phyloP scores from a whole-genome alignment of 441 rosid genomes.

The Pelargonium myrrhifolium region DNA sequence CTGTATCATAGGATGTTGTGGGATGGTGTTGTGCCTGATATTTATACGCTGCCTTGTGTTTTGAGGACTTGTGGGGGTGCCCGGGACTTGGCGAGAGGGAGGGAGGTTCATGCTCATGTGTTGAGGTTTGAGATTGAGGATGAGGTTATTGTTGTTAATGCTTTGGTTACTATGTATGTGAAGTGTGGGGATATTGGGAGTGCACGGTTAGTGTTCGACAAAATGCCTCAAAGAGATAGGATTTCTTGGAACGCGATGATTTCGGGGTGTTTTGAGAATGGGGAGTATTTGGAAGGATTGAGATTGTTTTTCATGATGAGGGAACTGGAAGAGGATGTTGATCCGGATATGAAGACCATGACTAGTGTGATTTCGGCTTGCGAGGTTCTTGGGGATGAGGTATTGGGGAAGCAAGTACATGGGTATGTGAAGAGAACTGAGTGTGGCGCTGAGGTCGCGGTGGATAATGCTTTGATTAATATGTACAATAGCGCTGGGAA shows the following conservation, averaged over 20 bases:
- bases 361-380: slow-evolving; percentile 74
- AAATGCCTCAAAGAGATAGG: slow-evolving; percentile 56
- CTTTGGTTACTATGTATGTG: slow-evolving; percentile 76
- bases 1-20: slow-evolving; percentile 86
- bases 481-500: slow-evolving; percentile 49
- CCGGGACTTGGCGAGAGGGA: slow-evolving; percentile 56
- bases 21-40: slow-evolving; percentile 71
- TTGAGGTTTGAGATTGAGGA: slow-evolving; percentile 57
- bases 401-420: slow-evolving; percentile 61
- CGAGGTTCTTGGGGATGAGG: slow-evolving; percentile 52
- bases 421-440: slow-evolving; percentile 47
- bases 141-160: slow-evolving; percentile 68
- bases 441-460: slow-evolving; percentile 42
- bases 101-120: slow-evolving; percentile 78
- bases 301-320: slow-evolving; percentile 57
- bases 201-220: slow-evolving; percentile 51
- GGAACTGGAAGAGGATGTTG: slow-evolving; percentile 35
- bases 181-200: slow-evolving; percentile 50
- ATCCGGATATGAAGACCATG: slow-evolving; percentile 82
- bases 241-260: slow-evolving; percentile 86
- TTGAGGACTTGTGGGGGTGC: slow-evolving; percentile 83
- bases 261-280: slow-evolving; percentile 63
- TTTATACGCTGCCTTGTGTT: slow-evolving; percentile 81
- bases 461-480: slow-evolving; percentile 59
- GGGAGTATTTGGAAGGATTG: slow-evolving; percentile 50